Evolutionary conservation across 495 filamentous ascomycete genomes (phyloP).

Genomic region (Trichoderma erinaceum): DNA sequence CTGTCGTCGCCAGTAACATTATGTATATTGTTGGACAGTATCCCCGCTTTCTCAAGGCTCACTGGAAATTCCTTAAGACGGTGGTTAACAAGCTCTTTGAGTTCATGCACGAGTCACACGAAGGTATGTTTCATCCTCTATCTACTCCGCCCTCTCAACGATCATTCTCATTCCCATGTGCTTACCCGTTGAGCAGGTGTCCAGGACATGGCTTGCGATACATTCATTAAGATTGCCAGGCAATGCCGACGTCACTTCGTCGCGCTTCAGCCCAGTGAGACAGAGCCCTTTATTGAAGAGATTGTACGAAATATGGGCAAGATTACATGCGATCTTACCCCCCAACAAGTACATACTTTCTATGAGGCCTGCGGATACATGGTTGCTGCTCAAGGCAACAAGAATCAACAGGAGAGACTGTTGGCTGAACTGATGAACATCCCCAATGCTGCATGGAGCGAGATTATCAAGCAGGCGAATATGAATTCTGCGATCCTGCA

Average conservation of each 20-base stretch:
- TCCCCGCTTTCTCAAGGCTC: constrained; percentile 93
- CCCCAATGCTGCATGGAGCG: constrained; percentile 91
- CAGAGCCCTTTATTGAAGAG: constrained; percentile 95
- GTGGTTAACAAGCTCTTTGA: constrained; percentile 99
- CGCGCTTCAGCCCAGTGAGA: constrained; percentile 88
- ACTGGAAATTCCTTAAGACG: constrained; percentile 99
- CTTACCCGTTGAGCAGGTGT: constrained; percentile 54
- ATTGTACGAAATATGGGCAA: constrained; percentile 92
- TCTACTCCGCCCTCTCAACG: neutral
- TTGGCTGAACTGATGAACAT: constrained; percentile 88
- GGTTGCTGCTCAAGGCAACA: constrained; percentile 96
- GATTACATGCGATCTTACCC: constrained; percentile 89
- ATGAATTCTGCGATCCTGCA: constrained; percentile 76
- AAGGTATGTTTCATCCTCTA: constrained; percentile 53
- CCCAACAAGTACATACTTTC: constrained; percentile 97
- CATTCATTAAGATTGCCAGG: constrained; percentile 99
- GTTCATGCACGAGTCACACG: constrained; percentile 99
- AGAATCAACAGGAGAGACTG: constrained; percentile 80
- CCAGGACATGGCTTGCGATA: constrained; percentile 99
- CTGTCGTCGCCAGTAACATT: constrained; percentile 97
- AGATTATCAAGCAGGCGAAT: constrained; percentile 80
- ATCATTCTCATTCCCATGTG: constrained; percentile 26
- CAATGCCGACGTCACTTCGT: constrained; percentile 98
- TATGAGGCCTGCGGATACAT: constrained; percentile 99
- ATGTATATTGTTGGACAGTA: constrained; percentile 99